phyloP scores from a whole-genome alignment of 2,329 filamentous ascomycete genomes.

The Cladosporium phlei region DNA sequence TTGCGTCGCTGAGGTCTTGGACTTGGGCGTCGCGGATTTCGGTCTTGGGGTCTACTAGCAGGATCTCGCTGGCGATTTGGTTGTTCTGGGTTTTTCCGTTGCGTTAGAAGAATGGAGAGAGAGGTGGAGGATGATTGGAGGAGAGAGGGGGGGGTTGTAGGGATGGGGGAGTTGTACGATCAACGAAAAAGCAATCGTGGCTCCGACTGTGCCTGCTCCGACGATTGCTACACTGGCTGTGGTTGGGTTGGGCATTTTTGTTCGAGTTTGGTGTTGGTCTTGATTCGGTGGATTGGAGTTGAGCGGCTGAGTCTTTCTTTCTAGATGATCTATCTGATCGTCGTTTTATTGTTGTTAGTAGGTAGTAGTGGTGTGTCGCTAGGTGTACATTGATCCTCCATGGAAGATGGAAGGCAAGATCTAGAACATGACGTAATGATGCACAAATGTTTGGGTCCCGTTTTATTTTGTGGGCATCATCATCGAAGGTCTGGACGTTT shows the following conservation, averaged over 20 bases:
- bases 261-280: not conserved
- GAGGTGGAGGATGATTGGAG: not conserved
- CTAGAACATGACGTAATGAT: no score
- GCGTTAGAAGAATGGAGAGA: not conserved
- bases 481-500: no score
- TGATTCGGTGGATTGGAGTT: no score
- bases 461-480: no score
- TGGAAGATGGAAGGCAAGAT: no score
- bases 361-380: no score
- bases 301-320: no score
- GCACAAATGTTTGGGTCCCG: no score
- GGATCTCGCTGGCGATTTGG: slow-evolving; percentile 47
- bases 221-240: slow-evolving; percentile 44
- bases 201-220: slow-evolving; percentile 49
- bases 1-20: slow-evolving; percentile 49
- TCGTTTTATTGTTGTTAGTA: no score
- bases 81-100: slow-evolving; percentile 29
- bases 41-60: slow-evolving; percentile 51
- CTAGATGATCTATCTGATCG: no score
- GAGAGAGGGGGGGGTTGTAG: not conserved
- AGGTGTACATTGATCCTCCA: no score
- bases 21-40: slow-evolving; percentile 47
- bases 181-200: slow-evolving; percentile 49
- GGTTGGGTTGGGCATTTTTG: not conserved
- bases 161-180: not conserved